Percentiles rank a stretch among this genome's conserved stretches.
Conservation (phyloP, 257 asterid species). For the Gentiana macrophylla region DNA sequence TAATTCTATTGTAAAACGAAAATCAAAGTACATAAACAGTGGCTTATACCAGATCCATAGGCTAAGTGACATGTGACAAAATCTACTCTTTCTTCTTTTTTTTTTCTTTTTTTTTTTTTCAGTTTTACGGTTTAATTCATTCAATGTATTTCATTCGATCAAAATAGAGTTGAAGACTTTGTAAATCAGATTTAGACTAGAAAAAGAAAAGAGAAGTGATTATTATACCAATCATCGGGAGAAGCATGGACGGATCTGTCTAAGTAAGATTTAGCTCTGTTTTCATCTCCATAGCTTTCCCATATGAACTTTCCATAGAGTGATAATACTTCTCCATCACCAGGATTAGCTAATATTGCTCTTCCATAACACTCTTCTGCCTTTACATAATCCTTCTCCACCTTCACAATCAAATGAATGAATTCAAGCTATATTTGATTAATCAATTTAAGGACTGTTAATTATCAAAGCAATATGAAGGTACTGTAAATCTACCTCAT, state of each 20-base stretch:
- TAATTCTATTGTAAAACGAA: background rate
- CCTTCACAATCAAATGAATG: constrained; percentile 19
- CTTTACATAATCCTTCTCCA: constrained; percentile 46
- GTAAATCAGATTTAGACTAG: background rate
- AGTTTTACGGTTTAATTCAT: no score
- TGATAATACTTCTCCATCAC: constrained; percentile 60
- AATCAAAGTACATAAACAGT: no score
- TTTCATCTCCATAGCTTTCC: constrained; percentile 49
- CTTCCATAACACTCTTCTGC: constrained; percentile 68
- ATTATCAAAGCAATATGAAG: background rate
- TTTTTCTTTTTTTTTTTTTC: no score
- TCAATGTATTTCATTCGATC: background rate
- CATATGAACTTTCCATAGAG: constrained; percentile 56
- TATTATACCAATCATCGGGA: constrained; percentile 51
- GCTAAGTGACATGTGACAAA: no score
- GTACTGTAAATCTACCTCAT: constrained; percentile 35
- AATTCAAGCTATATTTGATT: background rate
- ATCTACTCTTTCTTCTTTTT: no score
- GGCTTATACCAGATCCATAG: no score
- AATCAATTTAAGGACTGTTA: background rate
- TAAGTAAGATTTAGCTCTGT: constrained; percentile 54
- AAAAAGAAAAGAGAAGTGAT: background rate
- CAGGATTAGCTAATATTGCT: constrained; percentile 61
- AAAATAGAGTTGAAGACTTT: no score
- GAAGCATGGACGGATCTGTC: constrained; percentile 54